Base-by-base conservation (phyloP, 495 filamentous ascomycete species). In the Venustampulla echinocandica region DNA sequence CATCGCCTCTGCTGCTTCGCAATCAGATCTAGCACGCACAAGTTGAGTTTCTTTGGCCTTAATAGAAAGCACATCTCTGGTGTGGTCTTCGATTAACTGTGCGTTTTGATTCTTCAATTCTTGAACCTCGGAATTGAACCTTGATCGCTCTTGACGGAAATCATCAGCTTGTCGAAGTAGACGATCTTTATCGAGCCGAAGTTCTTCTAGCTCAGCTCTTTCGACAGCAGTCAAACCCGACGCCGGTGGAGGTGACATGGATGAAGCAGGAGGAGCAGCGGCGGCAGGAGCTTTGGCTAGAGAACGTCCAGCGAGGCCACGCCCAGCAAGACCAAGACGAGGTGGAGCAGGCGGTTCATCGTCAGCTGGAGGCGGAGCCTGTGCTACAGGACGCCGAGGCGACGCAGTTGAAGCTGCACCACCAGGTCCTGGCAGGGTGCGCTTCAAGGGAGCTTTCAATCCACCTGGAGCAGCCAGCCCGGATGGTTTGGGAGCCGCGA, bases 1-100 rank as follows among this genome's bases (percentile, higher is more conserved):
- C 38, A 77, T 81, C 50, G 84, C 80, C 62, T 95, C 88, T 0
- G 89, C 84, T 2, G 85, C 75, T 64, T 99, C 90, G 35, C 84
- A 84, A 51, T 99, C 93, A 55, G 81, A 83, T 14, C 89, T 77
- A 21, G 92, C 89, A 20, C 93, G 80, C 7, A 96, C 89, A 6
- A 99, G 73, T 57, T 99, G 93, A 4, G 93, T 96, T 62, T 97
- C 93, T 63, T 99, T 99, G 25, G 93, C 93, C 54, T 96, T 96
- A 64, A 97, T 90, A 53, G 86, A 87, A 17, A 99, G 74, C 9
- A 95, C 86, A 59, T 97, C 92, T 41, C 90, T 71, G 1, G 93
- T 99, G 58, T 96, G 90, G 55, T 97, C 92, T 66, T 99, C 93
- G 42, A 97, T 97, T 13, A 97, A 73, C 53, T 95, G 84, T 13